Evolutionary conservation across 2,329 filamentous ascomycete species (phyloP).

Genomic region (Aspergillus jensenii): DNA sequence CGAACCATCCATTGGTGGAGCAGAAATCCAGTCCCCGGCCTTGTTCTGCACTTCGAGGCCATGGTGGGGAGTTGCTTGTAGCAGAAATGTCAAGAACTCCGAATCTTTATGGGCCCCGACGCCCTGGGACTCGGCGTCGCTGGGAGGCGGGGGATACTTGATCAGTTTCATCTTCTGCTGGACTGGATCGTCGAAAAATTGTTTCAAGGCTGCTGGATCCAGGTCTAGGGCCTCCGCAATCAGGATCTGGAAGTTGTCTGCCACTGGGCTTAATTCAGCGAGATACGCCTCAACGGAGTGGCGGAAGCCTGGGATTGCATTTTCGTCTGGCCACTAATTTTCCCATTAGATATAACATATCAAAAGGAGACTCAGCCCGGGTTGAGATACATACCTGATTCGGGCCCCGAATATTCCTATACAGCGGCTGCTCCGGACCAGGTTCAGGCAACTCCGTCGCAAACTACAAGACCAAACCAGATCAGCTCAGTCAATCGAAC

Average conservation of each 20-base stretch:
- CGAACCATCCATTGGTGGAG: conserved; percentile 44
- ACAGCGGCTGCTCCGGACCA: conserved; percentile 33
- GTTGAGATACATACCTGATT: conserved; percentile 30
- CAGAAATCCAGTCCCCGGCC: conserved; percentile 47
- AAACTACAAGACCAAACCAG: conserved; percentile 24
- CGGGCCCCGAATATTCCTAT: conserved; percentile 35
- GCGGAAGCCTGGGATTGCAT: conserved; percentile 32
- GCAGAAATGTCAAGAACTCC: conserved; percentile 50
- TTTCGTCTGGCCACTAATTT: conserved; percentile 35
- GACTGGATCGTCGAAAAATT: conserved; percentile 34
- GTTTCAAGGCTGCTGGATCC: conserved; percentile 26
- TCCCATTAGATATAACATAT: neutral
- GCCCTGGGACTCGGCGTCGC: conserved; percentile 35
- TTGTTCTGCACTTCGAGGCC: conserved; percentile 53
- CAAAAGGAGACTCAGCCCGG: neutral
- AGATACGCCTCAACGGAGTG: conserved; percentile 31
- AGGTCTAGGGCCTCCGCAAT: conserved; percentile 37
- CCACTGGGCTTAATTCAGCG: conserved; percentile 24
- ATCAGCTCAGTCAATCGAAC: neutral
- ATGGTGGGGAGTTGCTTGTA: conserved; percentile 44
- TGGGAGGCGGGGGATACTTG: conserved; percentile 44
- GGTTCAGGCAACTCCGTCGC: conserved; percentile 38
- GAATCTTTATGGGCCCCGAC: conserved; percentile 51
- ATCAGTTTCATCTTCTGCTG: conserved; percentile 41
- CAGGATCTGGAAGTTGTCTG: conserved; percentile 27